Conservation (phyloP, 768 basidiomycete species). For the Dioszegia crocea region DNA sequence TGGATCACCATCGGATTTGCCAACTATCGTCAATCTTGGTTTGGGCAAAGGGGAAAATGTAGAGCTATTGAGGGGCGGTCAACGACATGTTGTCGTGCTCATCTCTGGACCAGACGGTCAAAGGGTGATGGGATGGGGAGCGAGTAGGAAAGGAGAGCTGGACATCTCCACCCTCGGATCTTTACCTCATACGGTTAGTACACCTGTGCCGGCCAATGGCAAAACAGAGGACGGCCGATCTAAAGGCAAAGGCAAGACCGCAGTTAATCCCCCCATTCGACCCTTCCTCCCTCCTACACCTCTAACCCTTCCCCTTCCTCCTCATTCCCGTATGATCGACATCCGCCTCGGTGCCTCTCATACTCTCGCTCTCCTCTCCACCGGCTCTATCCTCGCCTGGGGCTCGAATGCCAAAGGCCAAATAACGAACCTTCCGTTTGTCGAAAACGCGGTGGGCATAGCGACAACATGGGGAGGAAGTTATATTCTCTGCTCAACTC, state of each 20-base stretch:
- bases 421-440: conserved; percentile 49
- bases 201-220: background rate
- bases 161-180: conserved; percentile 48
- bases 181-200: background rate
- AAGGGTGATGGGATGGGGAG: conserved; percentile 71
- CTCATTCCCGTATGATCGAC: conserved; percentile 48
- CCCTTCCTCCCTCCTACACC: conserved; percentile 35
- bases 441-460: conserved; percentile 7
- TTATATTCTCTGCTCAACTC: conserved; percentile 18
- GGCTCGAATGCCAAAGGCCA: conserved; percentile 74
- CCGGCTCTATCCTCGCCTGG: conserved; percentile 56
- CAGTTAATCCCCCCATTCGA: conserved; percentile 19
- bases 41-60: conserved; percentile 45
- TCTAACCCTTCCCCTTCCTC: conserved; percentile 54
- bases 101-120: conserved; percentile 28
- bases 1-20: conserved; percentile 7
- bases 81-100: conserved; percentile 65
- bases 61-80: conserved; percentile 60
- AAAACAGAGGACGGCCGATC: background rate
- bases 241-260: conserved; percentile 3
- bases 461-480: conserved; percentile 36
- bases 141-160: conserved; percentile 78
- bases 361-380: conserved; percentile 53
- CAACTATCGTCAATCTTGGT: conserved; percentile 31
- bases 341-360: conserved; percentile 59